These are phyloP conservation scores for Verbena officinalis DNA, from an alignment of 257 asterid genomes.

Conservation along the genomic window DNA sequence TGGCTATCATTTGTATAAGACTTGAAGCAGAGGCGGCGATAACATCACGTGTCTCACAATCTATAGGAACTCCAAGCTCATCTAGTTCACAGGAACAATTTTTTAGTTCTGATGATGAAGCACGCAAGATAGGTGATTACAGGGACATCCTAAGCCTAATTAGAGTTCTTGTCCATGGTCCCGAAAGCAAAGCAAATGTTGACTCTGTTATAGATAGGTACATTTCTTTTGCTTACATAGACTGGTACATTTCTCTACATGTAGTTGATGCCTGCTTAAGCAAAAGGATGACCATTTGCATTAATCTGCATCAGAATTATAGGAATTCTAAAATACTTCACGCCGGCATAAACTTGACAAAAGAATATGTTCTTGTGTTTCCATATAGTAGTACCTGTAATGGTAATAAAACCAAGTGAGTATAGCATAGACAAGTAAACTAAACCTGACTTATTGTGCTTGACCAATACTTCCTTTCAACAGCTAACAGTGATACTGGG, in stretches of 20 bases:
- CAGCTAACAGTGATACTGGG: background rate
- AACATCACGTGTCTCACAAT: conserved; percentile 41
- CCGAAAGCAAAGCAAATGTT: conserved; percentile 93
- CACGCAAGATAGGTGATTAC: conserved; percentile 77
- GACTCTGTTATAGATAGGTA: conserved; percentile 84
- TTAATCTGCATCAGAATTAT: conserved; percentile 25
- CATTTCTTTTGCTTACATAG: conserved; percentile 23
- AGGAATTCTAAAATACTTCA: conserved; percentile 7
- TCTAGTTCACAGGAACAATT: conserved; percentile 38
- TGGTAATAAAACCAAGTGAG: conserved; percentile 1
- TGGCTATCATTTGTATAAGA: conserved; percentile 85
- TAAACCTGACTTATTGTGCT: background rate
- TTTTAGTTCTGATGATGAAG: conserved; percentile 61
- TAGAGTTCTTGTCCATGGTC: conserved; percentile 93
- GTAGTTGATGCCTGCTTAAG: conserved; percentile 18
- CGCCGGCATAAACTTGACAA: background rate
- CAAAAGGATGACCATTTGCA: conserved; percentile 20
- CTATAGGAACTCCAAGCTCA: conserved; percentile 41
- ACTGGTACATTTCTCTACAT: conserved; percentile 7
- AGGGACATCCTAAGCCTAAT: conserved; percentile 92
- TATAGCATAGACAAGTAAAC: conserved; percentile 2
- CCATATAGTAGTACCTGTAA: conserved; percentile 8
- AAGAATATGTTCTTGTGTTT: background rate
- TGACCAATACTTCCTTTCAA: conserved; percentile 8
- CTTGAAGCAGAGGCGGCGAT: conserved; percentile 70